A percentile compares a stretch with the other conserved stretches of the same genome.
Evolutionary conservation across 441 rosid species (phyloP).

Genomic region (Erodium chrysanthum): DNA sequence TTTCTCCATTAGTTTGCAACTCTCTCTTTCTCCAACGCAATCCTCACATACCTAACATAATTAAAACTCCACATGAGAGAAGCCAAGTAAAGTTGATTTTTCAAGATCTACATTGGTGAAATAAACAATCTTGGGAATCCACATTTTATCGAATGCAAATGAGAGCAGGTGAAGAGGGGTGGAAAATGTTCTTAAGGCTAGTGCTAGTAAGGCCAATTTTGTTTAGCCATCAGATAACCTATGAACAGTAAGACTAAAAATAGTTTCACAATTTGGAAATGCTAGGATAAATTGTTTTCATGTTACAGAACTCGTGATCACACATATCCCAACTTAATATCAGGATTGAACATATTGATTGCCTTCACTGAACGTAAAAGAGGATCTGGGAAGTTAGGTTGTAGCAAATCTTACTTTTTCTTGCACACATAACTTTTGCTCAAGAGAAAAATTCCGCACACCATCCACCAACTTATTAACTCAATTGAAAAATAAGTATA

Average conservation of each 20-base stretch:
- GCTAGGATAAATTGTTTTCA: neutral
- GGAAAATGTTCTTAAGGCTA: neutral
- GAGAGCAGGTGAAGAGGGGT: neutral
- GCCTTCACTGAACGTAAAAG: neutral
- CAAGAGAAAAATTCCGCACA: neutral
- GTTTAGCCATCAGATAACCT: conserved; percentile 2
- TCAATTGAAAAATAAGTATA: neutral
- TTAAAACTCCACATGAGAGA: conserved; percentile 16
- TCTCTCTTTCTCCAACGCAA: conserved; percentile 92
- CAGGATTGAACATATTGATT: neutral
- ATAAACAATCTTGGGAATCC: neutral
- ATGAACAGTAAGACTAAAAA: neutral
- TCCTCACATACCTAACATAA: conserved; percentile 63
- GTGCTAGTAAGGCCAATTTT: neutral
- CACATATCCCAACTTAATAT: neutral
- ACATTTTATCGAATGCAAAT: neutral
- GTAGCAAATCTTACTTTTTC: neutral
- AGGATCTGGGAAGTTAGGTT: neutral
- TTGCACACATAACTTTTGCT: neutral
- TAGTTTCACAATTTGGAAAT: neutral
- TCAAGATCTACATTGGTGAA: neutral
- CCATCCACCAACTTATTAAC: neutral
- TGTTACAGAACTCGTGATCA: neutral
- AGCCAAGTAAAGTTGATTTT: conserved; percentile 1
- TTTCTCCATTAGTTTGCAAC: conserved; percentile 80